Conservation (phyloP, 2,329 filamentous ascomycete genomes). For the Volutella citrinella region DNA sequence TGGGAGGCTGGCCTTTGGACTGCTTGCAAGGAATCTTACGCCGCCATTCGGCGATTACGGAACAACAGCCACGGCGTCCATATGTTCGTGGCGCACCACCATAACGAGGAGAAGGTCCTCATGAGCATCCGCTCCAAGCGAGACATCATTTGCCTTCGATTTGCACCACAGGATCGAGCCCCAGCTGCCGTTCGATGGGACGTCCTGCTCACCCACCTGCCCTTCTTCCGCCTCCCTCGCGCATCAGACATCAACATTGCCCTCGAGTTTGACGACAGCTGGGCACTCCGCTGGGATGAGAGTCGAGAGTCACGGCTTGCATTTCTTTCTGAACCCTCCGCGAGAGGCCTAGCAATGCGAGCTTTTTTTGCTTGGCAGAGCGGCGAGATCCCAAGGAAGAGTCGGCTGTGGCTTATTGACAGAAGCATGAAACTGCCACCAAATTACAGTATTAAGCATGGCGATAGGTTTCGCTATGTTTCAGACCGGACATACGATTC, state of each 20-base stretch:
- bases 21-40: slow-evolving; percentile 2
- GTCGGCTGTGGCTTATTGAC: slow-evolving; percentile 7
- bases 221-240: slow-evolving; percentile 3
- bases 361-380: slow-evolving; percentile 1
- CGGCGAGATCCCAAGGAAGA: slow-evolving; percentile 1
- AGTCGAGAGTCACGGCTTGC: not conserved
- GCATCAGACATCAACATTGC: slow-evolving; percentile 1
- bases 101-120: not conserved
- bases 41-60: too few species aligned
- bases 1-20: slow-evolving; percentile 2
- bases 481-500: not conserved
- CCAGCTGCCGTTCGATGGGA: not conserved
- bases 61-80: not conserved
- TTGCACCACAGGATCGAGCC: not conserved
- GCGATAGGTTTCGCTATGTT: not conserved
- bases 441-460: not conserved
- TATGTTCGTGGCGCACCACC: not conserved
- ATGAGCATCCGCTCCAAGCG: not conserved
- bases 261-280: slow-evolving; percentile 3
- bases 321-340: not conserved
- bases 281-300: not conserved
- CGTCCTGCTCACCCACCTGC: slow-evolving; percentile 1
- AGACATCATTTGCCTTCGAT: slow-evolving; percentile 3
- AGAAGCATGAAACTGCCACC: slow-evolving; percentile 2
- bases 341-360: slow-evolving; percentile 3